A percentile compares a stretch with the other conserved stretches of the same genome.
These are phyloP conservation scores for Mallotus nudiflorus DNA, from an alignment of 345 rosid genomes.

Conservation along the genomic window DNA sequence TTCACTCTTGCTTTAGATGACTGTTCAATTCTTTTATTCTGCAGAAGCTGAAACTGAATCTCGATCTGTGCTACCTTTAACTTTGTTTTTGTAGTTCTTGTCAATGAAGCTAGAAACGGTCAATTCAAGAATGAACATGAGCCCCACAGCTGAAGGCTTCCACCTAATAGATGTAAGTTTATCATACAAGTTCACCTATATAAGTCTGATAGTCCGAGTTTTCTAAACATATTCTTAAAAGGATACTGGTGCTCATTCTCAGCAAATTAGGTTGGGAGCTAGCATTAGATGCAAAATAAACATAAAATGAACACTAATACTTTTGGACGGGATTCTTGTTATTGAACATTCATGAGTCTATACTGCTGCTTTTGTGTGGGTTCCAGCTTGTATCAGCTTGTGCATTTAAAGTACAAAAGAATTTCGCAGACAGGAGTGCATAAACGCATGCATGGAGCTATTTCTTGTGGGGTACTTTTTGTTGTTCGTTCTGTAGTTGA, in stretches of 20 bases:
- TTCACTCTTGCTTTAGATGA: background rate
- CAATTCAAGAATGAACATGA: constrained; percentile 24
- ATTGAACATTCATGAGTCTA: background rate
- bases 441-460: no score
- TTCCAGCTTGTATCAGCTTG: constrained; percentile 2
- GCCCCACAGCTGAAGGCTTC: constrained; percentile 19
- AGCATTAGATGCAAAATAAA: background rate
- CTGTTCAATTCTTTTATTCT: background rate
- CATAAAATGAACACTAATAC: no score
- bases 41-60: constrained; percentile 16
- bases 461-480: no score
- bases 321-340: background rate
- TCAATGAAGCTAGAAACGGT: constrained; percentile 37
- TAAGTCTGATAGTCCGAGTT: background rate
- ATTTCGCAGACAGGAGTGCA: background rate
- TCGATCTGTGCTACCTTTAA: background rate
- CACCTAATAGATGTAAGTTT: constrained; percentile 30
- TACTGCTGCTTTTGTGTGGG: background rate
- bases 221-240: background rate
- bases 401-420: background rate
- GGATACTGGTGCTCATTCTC: background rate
- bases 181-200: background rate
- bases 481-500: no score
- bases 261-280: background rate
- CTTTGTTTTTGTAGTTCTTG: constrained; percentile 30